Percentiles rank a stretch among this genome's conserved stretches.
Conservation (phyloP, 495 filamentous ascomycete species). For the Aspergillus homomorphus region DNA sequence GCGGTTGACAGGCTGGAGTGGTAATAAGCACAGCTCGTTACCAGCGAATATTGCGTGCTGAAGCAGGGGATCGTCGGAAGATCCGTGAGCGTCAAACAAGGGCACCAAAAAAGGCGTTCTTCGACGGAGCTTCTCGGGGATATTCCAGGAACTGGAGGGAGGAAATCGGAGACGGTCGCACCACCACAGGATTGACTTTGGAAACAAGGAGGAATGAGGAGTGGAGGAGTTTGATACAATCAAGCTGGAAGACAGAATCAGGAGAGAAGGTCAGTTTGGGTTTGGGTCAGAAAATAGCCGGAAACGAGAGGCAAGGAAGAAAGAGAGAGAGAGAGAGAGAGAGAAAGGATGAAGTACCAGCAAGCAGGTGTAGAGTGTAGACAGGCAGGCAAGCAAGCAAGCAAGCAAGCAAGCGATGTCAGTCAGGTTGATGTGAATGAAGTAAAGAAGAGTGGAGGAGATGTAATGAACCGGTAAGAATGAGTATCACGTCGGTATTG, state of each 20-base stretch:
- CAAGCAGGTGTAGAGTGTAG: not conserved
- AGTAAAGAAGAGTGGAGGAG: not conserved
- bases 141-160: not conserved
- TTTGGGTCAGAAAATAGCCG: conserved; percentile 8
- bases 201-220: conserved; percentile 1
- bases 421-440: too few species aligned
- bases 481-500: not conserved
- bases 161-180: not conserved
- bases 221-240: not conserved
- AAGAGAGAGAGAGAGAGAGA: conserved; percentile 13
- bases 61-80: conserved; percentile 2
- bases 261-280: conserved; percentile 1
- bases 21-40: not conserved
- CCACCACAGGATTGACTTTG: not conserved
- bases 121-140: conserved; percentile 8
- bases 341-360: not conserved
- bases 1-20: not conserved
- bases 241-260: not conserved
- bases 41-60: not conserved
- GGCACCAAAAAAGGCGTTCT: not conserved
- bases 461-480: not conserved
- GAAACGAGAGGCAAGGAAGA: conserved; percentile 13
- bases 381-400: not conserved
- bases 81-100: not conserved
- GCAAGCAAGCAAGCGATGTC: not conserved